phyloP scores from a whole-genome alignment of 257 asterid genomes.

The Penstemon barbatus region DNA sequence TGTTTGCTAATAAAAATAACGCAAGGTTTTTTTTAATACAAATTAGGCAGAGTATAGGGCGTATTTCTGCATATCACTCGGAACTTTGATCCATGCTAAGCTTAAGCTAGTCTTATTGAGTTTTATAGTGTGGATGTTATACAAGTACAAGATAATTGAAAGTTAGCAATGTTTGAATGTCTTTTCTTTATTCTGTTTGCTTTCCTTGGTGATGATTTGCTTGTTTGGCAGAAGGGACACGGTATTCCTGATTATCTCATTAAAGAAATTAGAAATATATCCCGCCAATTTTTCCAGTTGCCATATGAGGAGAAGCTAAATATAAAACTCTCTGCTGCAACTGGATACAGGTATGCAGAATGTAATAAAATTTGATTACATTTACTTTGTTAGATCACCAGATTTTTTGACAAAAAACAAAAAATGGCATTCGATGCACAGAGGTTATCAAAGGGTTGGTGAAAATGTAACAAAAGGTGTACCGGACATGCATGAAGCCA shows the following conservation, averaged over 20 bases:
- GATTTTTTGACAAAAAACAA: neutral
- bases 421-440: constrained; percentile 32
- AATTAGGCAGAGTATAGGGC: too few relatives aligned
- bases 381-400: neutral
- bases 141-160: neutral
- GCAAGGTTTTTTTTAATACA: too few relatives aligned
- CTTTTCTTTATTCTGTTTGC: constrained; percentile 2
- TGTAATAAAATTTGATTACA: neutral
- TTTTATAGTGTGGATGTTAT: neutral
- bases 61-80: too few relatives aligned
- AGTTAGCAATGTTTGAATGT: constrained; percentile 3
- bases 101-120: neutral
- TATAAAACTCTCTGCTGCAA: constrained; percentile 64
- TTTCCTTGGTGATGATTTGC: constrained; percentile 6
- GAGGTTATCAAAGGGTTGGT: constrained; percentile 86
- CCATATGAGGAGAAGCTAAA: constrained; percentile 81
- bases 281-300: constrained; percentile 59
- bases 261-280: constrained; percentile 56
- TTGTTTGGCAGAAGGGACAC: constrained; percentile 70
- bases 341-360: constrained; percentile 78
- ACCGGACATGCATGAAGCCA: constrained; percentile 94
- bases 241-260: constrained; percentile 72
- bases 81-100: too few relatives aligned
- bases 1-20: too few relatives aligned
- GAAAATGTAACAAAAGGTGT: constrained; percentile 78